A percentile compares a stretch with the other conserved stretches of the same genome.
phyloP scores from a whole-genome alignment of 805 yeast genomes.

The Candida multigemmis region DNA sequence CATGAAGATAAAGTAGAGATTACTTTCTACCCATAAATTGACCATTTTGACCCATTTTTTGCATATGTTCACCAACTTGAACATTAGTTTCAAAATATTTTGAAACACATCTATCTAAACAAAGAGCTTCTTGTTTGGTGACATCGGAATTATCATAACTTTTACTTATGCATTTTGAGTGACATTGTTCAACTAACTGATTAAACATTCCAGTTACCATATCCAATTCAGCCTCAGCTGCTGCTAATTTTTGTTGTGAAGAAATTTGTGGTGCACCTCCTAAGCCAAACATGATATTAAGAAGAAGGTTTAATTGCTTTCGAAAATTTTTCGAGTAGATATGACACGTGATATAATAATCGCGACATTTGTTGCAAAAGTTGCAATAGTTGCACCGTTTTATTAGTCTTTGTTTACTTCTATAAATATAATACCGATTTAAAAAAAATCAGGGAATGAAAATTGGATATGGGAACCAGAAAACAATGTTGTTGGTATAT shows the following conservation, averaged over 20 bases:
- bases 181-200: slow-evolving; percentile 82
- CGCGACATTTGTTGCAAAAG: too few relatives aligned
- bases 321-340: slow-evolving; percentile 1
- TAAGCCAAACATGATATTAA: slow-evolving; percentile 54
- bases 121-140: slow-evolving; percentile 70
- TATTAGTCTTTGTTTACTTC: too few relatives aligned
- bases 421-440: too few relatives aligned
- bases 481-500: slow-evolving; percentile 12
- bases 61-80: slow-evolving; percentile 77
- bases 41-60: slow-evolving; percentile 37
- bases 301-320: not conserved
- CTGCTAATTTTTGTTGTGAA: slow-evolving; percentile 69
- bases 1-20: not conserved
- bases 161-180: slow-evolving; percentile 69
- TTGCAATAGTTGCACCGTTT: too few relatives aligned
- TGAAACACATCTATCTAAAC: slow-evolving; percentile 93
- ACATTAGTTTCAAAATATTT: slow-evolving; percentile 92
- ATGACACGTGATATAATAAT: too few relatives aligned
- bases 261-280: slow-evolving; percentile 71
- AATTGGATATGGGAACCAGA: slow-evolving; percentile 28
- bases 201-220: slow-evolving; percentile 98
- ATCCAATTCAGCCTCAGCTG: slow-evolving; percentile 96
- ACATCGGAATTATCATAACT: slow-evolving; percentile 66
- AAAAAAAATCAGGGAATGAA: slow-evolving; percentile 29
- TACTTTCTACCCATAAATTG: slow-evolving; percentile 31